A percentile compares a stretch with the other conserved stretches of the same genome.
These are phyloP conservation scores for Nakaseomyces glabratus DNA, from an alignment of 1,139 yeast genomes.

Conservation along the genomic window DNA sequence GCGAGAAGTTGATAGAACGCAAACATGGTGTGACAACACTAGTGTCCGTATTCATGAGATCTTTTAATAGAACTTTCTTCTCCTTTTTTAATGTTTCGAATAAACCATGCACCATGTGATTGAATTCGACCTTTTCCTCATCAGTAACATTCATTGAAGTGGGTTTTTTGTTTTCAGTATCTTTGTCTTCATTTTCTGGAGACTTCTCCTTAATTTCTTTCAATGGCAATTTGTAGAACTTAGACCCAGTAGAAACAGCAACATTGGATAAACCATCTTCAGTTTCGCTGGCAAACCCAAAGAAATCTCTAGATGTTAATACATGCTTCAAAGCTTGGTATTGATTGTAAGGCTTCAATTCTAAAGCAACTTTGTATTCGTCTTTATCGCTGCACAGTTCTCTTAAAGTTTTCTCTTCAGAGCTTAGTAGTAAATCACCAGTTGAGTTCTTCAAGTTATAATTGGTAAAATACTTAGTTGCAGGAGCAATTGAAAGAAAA, in stretches of 20 bases:
- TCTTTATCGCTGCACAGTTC: conserved; percentile 15
- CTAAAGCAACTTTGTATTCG: conserved; percentile 18
- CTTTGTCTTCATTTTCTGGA: conserved; percentile 13
- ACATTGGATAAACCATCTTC: conserved; percentile 28
- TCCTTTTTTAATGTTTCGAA: conserved; percentile 15
- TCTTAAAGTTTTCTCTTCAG: conserved; percentile 18
- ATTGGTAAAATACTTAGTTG: conserved; percentile 26
- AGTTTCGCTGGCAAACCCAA: conserved; percentile 29
- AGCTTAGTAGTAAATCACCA: conserved; percentile 15
- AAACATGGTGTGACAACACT: conserved; percentile 32
- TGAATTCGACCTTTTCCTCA: conserved; percentile 28
- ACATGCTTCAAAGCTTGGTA: conserved; percentile 29
- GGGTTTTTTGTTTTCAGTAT: conserved; percentile 15
- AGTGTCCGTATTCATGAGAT: conserved; percentile 22
- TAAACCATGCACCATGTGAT: conserved; percentile 23
- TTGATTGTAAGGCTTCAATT: conserved; percentile 25
- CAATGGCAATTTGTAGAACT: conserved; percentile 23
- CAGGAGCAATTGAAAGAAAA: conserved; percentile 21
- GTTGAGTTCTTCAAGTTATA: conserved; percentile 17
- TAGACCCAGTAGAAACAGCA: conserved; percentile 28
- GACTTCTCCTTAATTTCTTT: conserved; percentile 19
- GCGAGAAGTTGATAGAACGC: conserved; percentile 57
- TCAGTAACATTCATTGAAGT: conserved; percentile 25
- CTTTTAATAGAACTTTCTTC: conserved; percentile 15
- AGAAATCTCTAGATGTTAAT: conserved; percentile 27